Evolutionary conservation across 2,329 filamentous ascomycete genomes (phyloP), one percentile per base, ranked within the genome.

Genomic region (Myriosclerotinia duriaeana): DNA sequence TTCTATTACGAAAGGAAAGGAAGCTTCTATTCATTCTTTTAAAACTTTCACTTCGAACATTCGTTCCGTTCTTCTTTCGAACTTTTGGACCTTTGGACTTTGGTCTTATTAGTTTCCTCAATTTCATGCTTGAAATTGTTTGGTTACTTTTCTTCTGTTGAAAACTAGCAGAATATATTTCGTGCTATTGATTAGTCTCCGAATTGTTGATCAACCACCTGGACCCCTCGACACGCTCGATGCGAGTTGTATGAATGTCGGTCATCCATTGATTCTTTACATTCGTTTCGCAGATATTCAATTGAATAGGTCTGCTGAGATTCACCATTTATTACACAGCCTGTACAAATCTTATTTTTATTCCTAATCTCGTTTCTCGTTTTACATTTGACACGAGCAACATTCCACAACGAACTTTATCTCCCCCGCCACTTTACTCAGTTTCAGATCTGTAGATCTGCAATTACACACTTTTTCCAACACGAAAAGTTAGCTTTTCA

Each of bases 211-310:
- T 48, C 42, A 46, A 46, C 15, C 40, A 42, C 15, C 40, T 14
- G 15, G 6, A 48, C 56, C 56, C 42, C 44, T 60, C 56, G 44
- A 60, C 55, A 40, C 54, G 44, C 56, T 48, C 12, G 44, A 52
- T 26, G 38, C 40, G 34, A 48, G 42, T 56, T 64, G 36, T 30
- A 58, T 22, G 30, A 58, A 50, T 42, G 53, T 42, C 42, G 53
- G n/a, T 44, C 5, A 52, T 58, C 53, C n/a, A 50, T 50, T 58
- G 9, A 55, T 50, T 65, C 14, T 15, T 50, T 34, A 59, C 53
- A 52, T 59, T 65, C 63, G 53, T 59, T 65, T 48, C 26, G 17
- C 44, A 59, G n/a, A 42, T 12, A 15, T 8, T 40, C 63, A 59
- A 65, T 58, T 42, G 53, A 42, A 30, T n/a, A 38, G 34, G 22